phyloP scores from a whole-genome alignment of 2,329 filamentous ascomycete genomes.

The Septoria linicola region DNA sequence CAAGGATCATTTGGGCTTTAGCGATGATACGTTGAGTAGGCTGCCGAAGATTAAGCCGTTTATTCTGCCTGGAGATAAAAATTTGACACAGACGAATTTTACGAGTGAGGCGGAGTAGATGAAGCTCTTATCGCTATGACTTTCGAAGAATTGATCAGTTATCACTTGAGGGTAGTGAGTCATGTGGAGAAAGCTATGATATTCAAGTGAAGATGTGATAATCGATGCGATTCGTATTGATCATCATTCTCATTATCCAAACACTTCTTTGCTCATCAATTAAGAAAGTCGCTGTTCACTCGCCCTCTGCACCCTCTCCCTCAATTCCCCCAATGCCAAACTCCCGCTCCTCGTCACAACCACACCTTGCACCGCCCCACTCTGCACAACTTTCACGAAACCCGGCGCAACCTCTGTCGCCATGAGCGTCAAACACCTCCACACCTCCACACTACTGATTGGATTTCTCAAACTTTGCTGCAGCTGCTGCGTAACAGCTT shows the following conservation, averaged over 20 bases:
- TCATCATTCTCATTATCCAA: not conserved
- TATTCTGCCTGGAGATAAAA: conserved; percentile 41
- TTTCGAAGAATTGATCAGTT: too few species aligned
- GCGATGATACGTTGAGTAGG: conserved; percentile 34
- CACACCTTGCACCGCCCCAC: conserved; percentile 45
- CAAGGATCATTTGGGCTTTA: conserved; percentile 36
- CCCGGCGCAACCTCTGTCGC: conserved; percentile 45
- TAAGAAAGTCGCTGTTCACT: not conserved
- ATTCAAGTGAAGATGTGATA: too few species aligned
- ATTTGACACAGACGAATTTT: conserved; percentile 42
- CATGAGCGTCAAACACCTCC: conserved; percentile 46
- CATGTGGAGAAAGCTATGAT: too few species aligned
- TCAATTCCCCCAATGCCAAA: conserved; percentile 31
- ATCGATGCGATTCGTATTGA: not conserved
- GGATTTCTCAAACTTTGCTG: conserved; percentile 49
- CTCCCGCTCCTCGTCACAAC: conserved; percentile 40
- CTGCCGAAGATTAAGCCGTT: conserved; percentile 43
- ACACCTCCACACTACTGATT: conserved; percentile 46
- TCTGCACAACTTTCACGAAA: conserved; percentile 43
- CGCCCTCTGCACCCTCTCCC: conserved; percentile 30
- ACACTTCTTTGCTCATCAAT: not conserved
- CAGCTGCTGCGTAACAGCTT: conserved; percentile 43
- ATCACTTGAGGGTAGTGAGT: too few species aligned
- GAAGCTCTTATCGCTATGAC: not conserved
- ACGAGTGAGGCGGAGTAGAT: conserved; percentile 29